phyloP scores from a whole-genome alignment of 345 rosid species.

The Leavenworthia alabamica region DNA sequence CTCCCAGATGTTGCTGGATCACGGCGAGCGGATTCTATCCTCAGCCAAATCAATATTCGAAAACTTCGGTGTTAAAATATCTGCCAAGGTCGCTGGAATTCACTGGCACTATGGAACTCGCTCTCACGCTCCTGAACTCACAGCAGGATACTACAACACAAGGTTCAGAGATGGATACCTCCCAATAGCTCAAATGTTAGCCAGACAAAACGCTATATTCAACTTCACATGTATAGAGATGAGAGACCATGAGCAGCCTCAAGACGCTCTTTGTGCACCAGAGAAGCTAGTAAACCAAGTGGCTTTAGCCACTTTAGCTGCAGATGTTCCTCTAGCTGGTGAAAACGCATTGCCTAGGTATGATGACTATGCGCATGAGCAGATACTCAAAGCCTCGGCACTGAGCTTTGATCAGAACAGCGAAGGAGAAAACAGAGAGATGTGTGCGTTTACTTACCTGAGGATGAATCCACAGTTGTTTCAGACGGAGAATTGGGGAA shows the following conservation, averaged over 20 bases:
- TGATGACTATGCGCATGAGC: constrained; percentile 67
- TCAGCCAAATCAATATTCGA: constrained; percentile 56
- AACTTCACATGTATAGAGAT: constrained; percentile 96
- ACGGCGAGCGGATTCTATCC: constrained; percentile 68
- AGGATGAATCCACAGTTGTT: constrained; percentile 86
- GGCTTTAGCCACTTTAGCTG: constrained; percentile 59
- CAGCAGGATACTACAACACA: constrained; percentile 96
- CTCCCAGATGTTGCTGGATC: constrained; percentile 78
- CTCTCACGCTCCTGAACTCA: constrained; percentile 96
- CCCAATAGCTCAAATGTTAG: constrained; percentile 88
- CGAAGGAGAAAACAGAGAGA: constrained; percentile 37
- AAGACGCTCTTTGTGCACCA: constrained; percentile 85
- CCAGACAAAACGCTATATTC: constrained; percentile 76
- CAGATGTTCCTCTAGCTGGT: constrained; percentile 76
- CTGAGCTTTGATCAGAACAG: constrained; percentile 41
- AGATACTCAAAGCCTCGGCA: constrained; percentile 61
- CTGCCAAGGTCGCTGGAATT: constrained; percentile 87
- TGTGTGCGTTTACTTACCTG: constrained; percentile 96
- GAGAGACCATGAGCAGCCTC: constrained; percentile 97
- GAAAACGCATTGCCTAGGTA: constrained; percentile 88
- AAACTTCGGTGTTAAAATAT: constrained; percentile 51
- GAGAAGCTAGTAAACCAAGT: constrained; percentile 94
- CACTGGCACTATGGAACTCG: constrained; percentile 97
- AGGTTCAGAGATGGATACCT: constrained; percentile 82
- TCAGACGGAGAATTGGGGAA: constrained; percentile 74